A percentile compares a stretch with the other conserved stretches of the same genome.
phyloP scores from a whole-genome alignment of 176 grass and related monocot genomes.

The Elaeis guineensis region DNA sequence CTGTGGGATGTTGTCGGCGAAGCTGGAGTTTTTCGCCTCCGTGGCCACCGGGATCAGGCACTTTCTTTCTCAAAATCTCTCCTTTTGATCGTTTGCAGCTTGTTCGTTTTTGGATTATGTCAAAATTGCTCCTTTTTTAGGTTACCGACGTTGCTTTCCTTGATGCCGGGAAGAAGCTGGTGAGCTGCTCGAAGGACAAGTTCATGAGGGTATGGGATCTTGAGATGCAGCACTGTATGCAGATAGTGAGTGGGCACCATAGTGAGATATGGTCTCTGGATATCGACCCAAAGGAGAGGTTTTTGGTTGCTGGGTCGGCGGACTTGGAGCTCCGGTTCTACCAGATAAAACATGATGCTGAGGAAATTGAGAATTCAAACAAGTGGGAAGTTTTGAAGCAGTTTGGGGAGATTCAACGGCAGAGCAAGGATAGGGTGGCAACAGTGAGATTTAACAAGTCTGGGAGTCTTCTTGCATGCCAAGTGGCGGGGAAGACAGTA shows the following conservation, averaged over 20 bases:
- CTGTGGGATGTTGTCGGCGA: slow-evolving; percentile 86
- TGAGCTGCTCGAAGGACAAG: slow-evolving; percentile 93
- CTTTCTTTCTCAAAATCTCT: background rate
- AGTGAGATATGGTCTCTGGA: slow-evolving; percentile 90
- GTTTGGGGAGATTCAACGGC: slow-evolving; percentile 81
- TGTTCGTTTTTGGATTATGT: no score
- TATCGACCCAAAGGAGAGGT: slow-evolving; percentile 55
- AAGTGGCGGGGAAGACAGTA: slow-evolving; percentile 63
- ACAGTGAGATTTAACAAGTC: slow-evolving; percentile 63
- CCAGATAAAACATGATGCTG: slow-evolving; percentile 37
- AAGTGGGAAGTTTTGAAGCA: slow-evolving; percentile 87
- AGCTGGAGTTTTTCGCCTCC: slow-evolving; percentile 67
- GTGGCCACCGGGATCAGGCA: slow-evolving; percentile 91
- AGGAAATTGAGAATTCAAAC: slow-evolving; percentile 46
- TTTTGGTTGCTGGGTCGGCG: slow-evolving; percentile 69
- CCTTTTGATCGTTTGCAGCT: background rate
- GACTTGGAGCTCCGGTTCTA: slow-evolving; percentile 72
- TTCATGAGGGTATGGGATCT: slow-evolving; percentile 97
- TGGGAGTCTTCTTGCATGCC: slow-evolving; percentile 69
- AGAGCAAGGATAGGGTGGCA: slow-evolving; percentile 72
- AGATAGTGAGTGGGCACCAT: slow-evolving; percentile 73
- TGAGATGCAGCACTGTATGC: slow-evolving; percentile 80
- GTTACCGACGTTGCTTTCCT: slow-evolving; percentile 79
- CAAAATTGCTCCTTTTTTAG: slow-evolving; percentile 12
- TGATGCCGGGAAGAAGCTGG: slow-evolving; percentile 87